Base-by-base conservation (phyloP, 2,329 filamentous ascomycete species). In the Diplodia intermedia region DNA sequence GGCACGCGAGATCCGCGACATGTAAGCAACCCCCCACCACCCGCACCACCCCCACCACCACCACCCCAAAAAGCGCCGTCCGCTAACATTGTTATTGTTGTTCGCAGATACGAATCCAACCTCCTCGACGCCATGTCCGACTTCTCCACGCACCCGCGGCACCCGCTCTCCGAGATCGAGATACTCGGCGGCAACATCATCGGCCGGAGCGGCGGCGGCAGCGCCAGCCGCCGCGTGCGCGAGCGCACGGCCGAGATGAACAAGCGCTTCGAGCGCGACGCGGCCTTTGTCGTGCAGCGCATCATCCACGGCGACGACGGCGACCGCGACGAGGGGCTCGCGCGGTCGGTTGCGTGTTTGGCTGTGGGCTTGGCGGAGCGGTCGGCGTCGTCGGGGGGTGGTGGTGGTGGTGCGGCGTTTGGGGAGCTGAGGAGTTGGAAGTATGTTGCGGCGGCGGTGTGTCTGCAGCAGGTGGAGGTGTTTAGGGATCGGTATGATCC, bases 171-270 rank as follows among this genome's bases (percentile, higher is more conserved):
- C 0, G 76, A 78, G 43, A 71, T 78, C 23, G 76, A 78, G 69
- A 85, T 86, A 54, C 87, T 89, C 73, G 81, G 84, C 36, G 87
- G 87, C 33, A 84, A 81, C 65, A 86, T 89, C 70, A 79, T 88
- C 26, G 85, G 84, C 65, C 83, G 82, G 68, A 80, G 79, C 11
- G 81, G 79, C 11, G 81, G 79, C 4, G 75, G 78, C 8, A 78
- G 79, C 6, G 73, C 75, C 1, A 76, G 73, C 53, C 76, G 74
- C 26, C 71, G 71, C 52, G 72, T 74, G 14, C 73, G 73, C 40
- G 73, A 78, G 56, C 73, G 73, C 20, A 76, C 76, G 43, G 69
- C 68, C 20, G 74, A 75, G 26, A 78, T 82, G 71, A 75, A 77
- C 31, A 77, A 80, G 65, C 79, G 79, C 3, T 81, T 81, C 70